Percentiles rank a stretch among this genome's conserved stretches.
phyloP scores from a whole-genome alignment of 345 rosid species.

The Eutrema heterophyllum region DNA sequence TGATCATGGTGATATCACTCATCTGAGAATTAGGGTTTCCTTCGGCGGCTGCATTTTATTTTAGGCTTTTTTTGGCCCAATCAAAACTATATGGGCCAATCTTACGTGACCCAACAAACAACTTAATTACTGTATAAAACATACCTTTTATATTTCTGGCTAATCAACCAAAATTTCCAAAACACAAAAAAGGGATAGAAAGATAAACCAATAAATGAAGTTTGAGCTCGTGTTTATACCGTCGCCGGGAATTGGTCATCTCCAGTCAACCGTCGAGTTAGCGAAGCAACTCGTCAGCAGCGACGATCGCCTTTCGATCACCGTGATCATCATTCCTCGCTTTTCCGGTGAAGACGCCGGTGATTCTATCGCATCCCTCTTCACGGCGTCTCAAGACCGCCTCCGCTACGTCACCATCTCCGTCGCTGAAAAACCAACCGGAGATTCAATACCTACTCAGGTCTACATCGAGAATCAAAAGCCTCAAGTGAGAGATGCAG shows the following conservation, averaged over 20 bases:
- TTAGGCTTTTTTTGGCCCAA: background rate
- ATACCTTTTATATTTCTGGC: background rate
- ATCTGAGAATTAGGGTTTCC: background rate
- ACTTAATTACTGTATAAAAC: background rate
- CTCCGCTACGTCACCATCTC: conserved; percentile 34
- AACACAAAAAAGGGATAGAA: background rate
- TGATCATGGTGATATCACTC: too few relatives aligned
- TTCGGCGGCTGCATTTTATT: too few relatives aligned
- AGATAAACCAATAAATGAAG: background rate
- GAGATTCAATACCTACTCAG: background rate
- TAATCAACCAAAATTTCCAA: background rate
- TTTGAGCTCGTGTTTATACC: conserved; percentile 55
- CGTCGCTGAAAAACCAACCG: background rate
- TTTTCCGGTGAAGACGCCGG: background rate
- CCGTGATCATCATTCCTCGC: conserved; percentile 37
- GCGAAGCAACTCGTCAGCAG: conserved; percentile 35
- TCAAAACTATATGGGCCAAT: background rate
- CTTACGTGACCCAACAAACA: background rate
- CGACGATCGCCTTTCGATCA: conserved; percentile 32
- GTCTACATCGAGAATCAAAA: conserved; percentile 32
- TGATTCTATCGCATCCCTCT: conserved; percentile 14
- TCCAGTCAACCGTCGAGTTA: conserved; percentile 33
- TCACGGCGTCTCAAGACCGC: background rate
- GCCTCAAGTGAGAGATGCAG: too few relatives aligned
- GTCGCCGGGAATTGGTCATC: conserved; percentile 40